Percentiles rank a stretch among this genome's conserved stretches.
phyloP scores from a whole-genome alignment of 2,329 filamentous ascomycete genomes.

The Penicillium sclerotiorum region DNA sequence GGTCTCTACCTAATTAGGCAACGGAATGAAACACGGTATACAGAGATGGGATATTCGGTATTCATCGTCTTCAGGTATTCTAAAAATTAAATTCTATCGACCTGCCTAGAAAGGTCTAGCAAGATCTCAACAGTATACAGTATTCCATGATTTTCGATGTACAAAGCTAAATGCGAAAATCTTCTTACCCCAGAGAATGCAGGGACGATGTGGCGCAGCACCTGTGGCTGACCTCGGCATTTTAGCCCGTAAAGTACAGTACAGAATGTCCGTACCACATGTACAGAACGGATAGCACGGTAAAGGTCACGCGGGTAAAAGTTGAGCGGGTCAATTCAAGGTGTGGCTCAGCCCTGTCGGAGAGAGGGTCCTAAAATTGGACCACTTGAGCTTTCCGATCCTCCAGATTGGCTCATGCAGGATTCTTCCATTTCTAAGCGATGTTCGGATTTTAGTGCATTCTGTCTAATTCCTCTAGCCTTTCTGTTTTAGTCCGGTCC shows the following conservation, averaged over 20 bases:
- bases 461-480: neutral
- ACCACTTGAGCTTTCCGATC: conserved; percentile 12
- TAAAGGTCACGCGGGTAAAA: conserved; percentile 11
- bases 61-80: neutral
- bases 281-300: neutral
- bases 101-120: conserved; percentile 3
- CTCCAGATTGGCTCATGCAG: conserved; percentile 17
- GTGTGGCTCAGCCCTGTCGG: conserved; percentile 28
- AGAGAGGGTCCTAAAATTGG: conserved; percentile 14
- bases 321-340: conserved; percentile 4
- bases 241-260: neutral
- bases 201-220: conserved; percentile 11
- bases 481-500: neutral
- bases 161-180: too few species aligned
- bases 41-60: neutral
- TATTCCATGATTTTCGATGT: too few species aligned
- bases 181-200: conserved; percentile 14
- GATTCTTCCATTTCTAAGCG: conserved; percentile 11
- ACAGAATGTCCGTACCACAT: neutral
- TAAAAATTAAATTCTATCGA: neutral
- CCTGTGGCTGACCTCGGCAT: neutral
- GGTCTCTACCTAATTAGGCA: neutral
- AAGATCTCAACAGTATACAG: neutral
- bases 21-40: neutral
- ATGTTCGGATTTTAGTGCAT: neutral